Evolutionary conservation across 2,329 filamentous ascomycete genomes (phyloP).

Genomic region (Exophiala mesophila): DNA sequence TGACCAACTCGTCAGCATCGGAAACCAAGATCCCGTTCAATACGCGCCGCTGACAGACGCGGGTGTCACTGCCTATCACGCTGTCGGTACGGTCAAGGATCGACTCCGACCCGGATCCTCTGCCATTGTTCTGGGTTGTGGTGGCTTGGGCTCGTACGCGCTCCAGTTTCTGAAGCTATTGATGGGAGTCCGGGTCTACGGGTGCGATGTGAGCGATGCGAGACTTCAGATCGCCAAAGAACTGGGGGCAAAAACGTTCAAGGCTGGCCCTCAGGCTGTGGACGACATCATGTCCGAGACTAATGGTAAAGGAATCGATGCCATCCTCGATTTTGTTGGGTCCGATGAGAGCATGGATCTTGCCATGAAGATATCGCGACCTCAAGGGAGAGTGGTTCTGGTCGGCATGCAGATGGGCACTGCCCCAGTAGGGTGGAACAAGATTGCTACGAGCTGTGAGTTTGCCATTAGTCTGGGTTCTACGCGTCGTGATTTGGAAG

Average conservation of each 20-base stretch:
- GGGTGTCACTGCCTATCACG: conserved; percentile 16
- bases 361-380: conserved; percentile 9
- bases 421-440: conserved; percentile 17
- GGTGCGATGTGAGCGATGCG: conserved; percentile 5
- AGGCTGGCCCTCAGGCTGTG: conserved; percentile 4
- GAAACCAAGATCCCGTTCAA: conserved; percentile 11
- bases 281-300: conserved; percentile 13
- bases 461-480: conserved; percentile 17
- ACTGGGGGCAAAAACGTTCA: conserved; percentile 9
- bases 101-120: conserved; percentile 12
- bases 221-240: conserved; percentile 14
- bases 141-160: conserved; percentile 15
- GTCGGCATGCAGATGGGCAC: conserved; percentile 19
- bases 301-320: conserved; percentile 15
- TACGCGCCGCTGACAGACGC: conserved; percentile 19
- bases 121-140: conserved; percentile 13
- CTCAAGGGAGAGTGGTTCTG: conserved; percentile 12
- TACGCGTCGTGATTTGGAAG: conserved; percentile 14
- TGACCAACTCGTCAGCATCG: conserved; percentile 14
- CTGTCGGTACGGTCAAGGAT: conserved; percentile 10
- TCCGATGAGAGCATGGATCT: conserved; percentile 7
- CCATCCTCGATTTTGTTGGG: conserved; percentile 18
- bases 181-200: conserved; percentile 11
- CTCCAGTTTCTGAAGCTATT: conserved; percentile 14
- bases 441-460: conserved; percentile 18